Percentiles rank a stretch among this genome's conserved stretches.
phyloP scores from a whole-genome alignment of 2,329 filamentous ascomycete species.

The Aspergillus pseudoterreus region DNA sequence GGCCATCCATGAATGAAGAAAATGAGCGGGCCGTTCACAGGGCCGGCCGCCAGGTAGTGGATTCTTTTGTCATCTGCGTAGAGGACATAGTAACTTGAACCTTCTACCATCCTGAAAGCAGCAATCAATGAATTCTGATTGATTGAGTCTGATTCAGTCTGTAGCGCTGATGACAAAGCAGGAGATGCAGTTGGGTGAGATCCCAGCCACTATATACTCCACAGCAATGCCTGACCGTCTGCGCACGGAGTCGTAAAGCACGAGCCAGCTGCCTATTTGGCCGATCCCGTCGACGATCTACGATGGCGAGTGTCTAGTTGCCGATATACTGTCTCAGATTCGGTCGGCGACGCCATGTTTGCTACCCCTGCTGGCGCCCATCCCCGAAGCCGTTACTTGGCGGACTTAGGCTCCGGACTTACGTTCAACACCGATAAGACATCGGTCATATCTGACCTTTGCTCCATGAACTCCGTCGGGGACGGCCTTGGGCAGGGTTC shows the following conservation, averaged over 20 bases:
- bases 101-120: not conserved
- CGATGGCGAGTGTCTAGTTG: not conserved
- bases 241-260: not conserved
- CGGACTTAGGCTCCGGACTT: not conserved
- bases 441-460: not conserved
- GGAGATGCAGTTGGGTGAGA: not conserved
- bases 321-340: not conserved
- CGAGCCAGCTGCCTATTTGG: not conserved
- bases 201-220: not conserved
- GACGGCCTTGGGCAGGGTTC: not conserved
- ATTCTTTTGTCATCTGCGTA: constrained; percentile 9
- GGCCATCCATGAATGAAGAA: constrained; percentile 39
- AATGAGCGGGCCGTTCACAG: constrained; percentile 9
- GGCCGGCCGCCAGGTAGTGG: constrained; percentile 11
- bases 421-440: not conserved
- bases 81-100: not conserved
- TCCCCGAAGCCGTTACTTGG: not conserved
- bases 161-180: not conserved
- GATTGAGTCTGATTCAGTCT: not conserved
- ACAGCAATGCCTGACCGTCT: not conserved
- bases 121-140: not conserved
- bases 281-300: not conserved
- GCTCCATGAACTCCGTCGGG: not conserved
- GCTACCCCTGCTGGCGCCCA: not conserved
- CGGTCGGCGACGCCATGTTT: not conserved